Conservation (phyloP, 495 filamentous ascomycete genomes). For the Aspergillus cavernicola region DNA sequence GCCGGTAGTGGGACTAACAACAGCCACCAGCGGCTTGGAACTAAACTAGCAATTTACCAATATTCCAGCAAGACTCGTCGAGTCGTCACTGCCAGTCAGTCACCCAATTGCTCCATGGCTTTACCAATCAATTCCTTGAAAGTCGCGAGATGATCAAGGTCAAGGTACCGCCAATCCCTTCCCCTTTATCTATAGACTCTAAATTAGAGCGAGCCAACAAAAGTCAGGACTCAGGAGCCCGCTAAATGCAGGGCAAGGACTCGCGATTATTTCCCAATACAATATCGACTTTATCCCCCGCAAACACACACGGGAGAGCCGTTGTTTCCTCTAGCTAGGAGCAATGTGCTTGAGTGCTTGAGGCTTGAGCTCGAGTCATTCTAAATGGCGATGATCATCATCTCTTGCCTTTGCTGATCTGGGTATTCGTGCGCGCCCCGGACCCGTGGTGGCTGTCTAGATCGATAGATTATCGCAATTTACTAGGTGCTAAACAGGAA, state of each 20-base stretch:
- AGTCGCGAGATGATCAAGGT: neutral
- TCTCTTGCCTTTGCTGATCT: constrained; percentile 3
- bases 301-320: neutral
- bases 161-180: neutral
- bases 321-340: neutral
- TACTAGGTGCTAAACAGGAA: constrained; percentile 17
- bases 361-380: too few relatives aligned
- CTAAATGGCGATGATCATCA: constrained; percentile 6
- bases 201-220: neutral
- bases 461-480: constrained; percentile 8
- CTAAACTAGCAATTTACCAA: too few relatives aligned
- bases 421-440: neutral
- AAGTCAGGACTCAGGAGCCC: neutral
- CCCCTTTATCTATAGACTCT: neutral
- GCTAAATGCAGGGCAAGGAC: neutral
- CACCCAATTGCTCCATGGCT: too few relatives aligned
- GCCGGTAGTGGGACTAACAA: too few relatives aligned
- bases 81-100: too few relatives aligned
- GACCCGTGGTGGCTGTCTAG: constrained; percentile 10
- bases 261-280: constrained; percentile 6
- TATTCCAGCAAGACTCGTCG: too few relatives aligned
- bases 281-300: constrained; percentile 6
- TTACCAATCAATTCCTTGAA: neutral
- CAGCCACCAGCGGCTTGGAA: too few relatives aligned
- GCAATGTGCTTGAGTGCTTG: too few relatives aligned